A percentile compares a stretch with the other conserved stretches of the same genome.
Conservation (phyloP, 192 early-diverging fungal genomes). For the Chytriomyces sp. region DNA sequence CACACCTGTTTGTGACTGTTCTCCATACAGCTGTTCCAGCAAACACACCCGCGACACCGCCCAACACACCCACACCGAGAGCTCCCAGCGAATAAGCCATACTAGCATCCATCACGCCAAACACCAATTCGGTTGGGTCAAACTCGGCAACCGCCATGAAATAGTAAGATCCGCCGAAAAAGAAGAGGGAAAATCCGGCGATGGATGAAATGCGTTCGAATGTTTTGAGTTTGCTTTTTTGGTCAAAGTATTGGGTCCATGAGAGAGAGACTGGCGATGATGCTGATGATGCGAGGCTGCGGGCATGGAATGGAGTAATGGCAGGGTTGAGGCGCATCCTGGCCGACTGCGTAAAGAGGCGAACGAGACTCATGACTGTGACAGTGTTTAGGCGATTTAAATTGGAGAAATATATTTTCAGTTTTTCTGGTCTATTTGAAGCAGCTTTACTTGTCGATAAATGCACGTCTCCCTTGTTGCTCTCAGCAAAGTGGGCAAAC, state of each 20-base stretch:
- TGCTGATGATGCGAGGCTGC: neutral
- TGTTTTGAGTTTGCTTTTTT: slow-evolving; percentile 38
- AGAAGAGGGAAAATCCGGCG: slow-evolving; percentile 27
- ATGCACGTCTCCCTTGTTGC: too few relatives aligned
- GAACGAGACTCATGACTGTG: too few relatives aligned
- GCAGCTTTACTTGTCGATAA: neutral
- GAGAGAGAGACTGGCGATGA: slow-evolving; percentile 13
- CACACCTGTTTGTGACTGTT: slow-evolving; percentile 39
- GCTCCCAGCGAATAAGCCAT: slow-evolving; percentile 46
- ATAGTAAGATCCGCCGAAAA: slow-evolving; percentile 46
- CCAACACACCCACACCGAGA: slow-evolving; percentile 33
- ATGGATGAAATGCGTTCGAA: slow-evolving; percentile 42
- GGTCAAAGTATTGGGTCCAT: slow-evolving; percentile 53
- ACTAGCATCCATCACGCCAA: slow-evolving; percentile 46
- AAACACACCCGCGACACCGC: slow-evolving; percentile 41
- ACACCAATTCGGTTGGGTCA: slow-evolving; percentile 50
- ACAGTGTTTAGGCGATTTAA: too few relatives aligned
- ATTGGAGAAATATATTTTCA: neutral
- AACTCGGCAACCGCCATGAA: slow-evolving; percentile 55
- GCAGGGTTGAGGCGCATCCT: too few relatives aligned
- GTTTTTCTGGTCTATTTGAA: neutral
- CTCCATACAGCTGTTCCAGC: slow-evolving; percentile 42
- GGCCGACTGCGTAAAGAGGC: too few relatives aligned
- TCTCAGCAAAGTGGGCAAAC: slow-evolving; percentile 74
- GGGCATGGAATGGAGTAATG: neutral